A percentile compares a stretch with the other conserved stretches of the same genome.
Evolutionary conservation across 2,329 filamentous ascomycete genomes (phyloP).

Genomic region (Botrytis elliptica): DNA sequence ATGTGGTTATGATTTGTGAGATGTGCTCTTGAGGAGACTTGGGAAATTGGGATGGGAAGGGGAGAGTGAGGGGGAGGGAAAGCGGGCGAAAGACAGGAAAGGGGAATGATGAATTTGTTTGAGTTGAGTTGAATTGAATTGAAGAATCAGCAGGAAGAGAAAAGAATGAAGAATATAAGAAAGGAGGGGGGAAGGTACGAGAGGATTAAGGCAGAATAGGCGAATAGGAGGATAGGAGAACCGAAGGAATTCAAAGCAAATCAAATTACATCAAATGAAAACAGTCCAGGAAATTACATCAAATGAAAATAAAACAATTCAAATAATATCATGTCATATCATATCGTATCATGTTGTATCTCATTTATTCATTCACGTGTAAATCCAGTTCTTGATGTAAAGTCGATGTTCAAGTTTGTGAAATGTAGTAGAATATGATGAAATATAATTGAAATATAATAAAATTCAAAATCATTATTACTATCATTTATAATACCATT

Average conservation of each 20-base stretch:
- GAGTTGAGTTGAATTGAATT: not conserved
- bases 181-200: not conserved
- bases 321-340: not conserved
- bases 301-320: not conserved
- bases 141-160: not conserved
- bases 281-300: not conserved
- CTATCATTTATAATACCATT: too few relatives aligned
- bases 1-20: not conserved
- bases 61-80: not conserved
- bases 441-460: too few relatives aligned
- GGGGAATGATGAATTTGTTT: not conserved
- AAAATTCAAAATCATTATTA: too few relatives aligned
- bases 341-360: too few relatives aligned
- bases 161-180: not conserved
- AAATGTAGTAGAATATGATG: too few relatives aligned
- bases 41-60: not conserved
- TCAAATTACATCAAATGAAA: not conserved
- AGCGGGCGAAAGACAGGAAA: not conserved
- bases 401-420: not conserved
- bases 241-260: not conserved
- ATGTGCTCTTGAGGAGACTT: not conserved
- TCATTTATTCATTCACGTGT: not conserved
- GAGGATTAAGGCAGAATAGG: not conserved
- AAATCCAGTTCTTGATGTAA: fast-evolving
- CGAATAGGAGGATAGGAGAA: not conserved